Base-by-base conservation (phyloP, 495 filamentous ascomycete genomes). In the Xylaria scruposa region DNA sequence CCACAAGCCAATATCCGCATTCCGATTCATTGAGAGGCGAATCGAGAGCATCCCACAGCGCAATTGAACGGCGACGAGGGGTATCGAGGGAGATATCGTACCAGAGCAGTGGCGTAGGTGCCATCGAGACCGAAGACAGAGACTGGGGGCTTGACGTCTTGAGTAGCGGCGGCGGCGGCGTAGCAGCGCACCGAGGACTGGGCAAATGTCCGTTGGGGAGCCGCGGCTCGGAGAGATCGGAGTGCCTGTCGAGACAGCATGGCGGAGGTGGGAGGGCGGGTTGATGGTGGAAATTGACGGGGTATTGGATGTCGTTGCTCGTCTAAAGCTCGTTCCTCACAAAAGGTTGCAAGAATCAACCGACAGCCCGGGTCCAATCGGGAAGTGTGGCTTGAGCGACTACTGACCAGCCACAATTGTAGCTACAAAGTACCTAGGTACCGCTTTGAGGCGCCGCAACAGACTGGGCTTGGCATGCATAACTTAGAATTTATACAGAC, bases 81-180 rank as follows among this genome's bases (percentile, higher is more conserved):
- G 67, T 47, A 58, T 67, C 65, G 73, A 70, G 83, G 38, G 65
- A 67, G 59, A 44, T 26, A 44, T 62, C 90, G 81, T 94, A 99
- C 96, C 90, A 99, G 87, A 86, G 96, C 96, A 87, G 90, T 93
- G 78, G 96, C 97, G 86, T 99, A 99, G 79, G 95, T 98, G 78
- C 96, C 96, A 83, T 98, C 96, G 84, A 99, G 87, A 72, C 96
- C 96, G 84, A 93, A 99, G 74, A 99, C 87, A 68, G 94, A 89
- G 80, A 98, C 88, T 66, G 96, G 96, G 73, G 95, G 90, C 87
- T 92, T 95, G 79, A 90, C 84, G 60, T 90, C 88, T 78, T 90
- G 88, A 67, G 77, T 71, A 68, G 83, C 77, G 79, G 88, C 83
- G 72, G 93, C 82, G 73, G 93, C 86, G 82, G 96, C 95, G 84